Evolutionary conservation across 2,329 filamentous ascomycete species (phyloP).

Genomic region (Dothideomycetes sp.): DNA sequence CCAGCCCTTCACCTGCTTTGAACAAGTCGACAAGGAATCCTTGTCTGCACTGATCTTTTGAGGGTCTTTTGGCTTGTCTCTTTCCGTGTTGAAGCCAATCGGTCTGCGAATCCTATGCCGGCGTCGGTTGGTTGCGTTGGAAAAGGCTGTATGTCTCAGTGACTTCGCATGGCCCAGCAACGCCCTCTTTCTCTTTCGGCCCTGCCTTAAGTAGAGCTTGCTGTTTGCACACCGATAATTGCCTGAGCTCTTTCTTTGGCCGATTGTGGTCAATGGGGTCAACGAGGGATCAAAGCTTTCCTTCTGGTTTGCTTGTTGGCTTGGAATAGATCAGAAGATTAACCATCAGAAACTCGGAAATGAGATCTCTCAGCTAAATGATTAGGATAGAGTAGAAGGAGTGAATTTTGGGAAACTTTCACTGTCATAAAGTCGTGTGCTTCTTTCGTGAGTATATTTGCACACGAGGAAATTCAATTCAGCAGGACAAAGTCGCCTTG

Average conservation of each 20-base stretch:
- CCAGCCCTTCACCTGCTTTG: not conserved
- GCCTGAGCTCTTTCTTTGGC: constrained; percentile 2
- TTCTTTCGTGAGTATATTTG: too few relatives aligned
- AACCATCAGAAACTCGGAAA: too few relatives aligned
- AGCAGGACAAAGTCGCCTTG: not conserved
- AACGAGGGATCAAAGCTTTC: constrained; percentile 9
- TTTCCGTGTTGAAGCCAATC: constrained; percentile 6
- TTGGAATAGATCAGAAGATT: too few relatives aligned
- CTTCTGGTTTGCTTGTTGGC: constrained; percentile 2
- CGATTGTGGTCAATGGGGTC: too few relatives aligned
- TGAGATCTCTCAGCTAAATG: too few relatives aligned
- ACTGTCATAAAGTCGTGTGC: too few relatives aligned
- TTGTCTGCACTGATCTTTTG: constrained; percentile 10
- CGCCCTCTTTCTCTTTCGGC: constrained; percentile 9
- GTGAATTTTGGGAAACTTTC: too few relatives aligned
- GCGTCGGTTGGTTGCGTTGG: constrained; percentile 11
- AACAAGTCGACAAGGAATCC: not conserved
- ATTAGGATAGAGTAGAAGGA: too few relatives aligned
- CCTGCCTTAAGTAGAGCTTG: constrained; percentile 1
- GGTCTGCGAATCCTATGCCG: constrained; percentile 12
- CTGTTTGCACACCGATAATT: constrained; percentile 10
- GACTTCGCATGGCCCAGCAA: constrained; percentile 10
- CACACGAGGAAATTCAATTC: not conserved
- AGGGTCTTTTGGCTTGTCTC: constrained; percentile 6
- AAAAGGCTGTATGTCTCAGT: constrained; percentile 12